Percentiles rank a stretch among this genome's conserved stretches.
Conservation (phyloP, 1,139 yeast genomes). For the Yarrowia galli region DNA sequence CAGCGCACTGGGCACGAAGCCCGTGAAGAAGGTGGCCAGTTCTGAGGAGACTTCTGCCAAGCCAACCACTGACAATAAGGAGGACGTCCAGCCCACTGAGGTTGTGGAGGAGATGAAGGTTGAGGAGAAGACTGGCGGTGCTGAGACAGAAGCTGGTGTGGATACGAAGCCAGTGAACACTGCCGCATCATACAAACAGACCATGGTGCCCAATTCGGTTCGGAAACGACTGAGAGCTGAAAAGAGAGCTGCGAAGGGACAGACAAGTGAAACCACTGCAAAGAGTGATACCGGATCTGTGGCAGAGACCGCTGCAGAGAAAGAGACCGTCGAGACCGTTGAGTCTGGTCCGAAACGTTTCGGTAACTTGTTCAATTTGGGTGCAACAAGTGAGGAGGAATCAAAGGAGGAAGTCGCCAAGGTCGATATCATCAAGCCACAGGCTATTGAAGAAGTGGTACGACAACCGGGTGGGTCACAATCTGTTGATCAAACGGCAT, state of each 20-base stretch:
- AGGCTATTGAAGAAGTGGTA: conserved; percentile 9
- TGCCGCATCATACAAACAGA: conserved; percentile 14
- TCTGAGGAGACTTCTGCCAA: neutral
- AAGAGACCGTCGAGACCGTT: neutral
- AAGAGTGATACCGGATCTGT: neutral
- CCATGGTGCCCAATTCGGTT: conserved; percentile 26
- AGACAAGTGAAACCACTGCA: neutral
- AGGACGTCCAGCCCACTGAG: neutral
- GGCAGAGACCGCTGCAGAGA: too few species aligned
- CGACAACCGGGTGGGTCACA: too few species aligned
- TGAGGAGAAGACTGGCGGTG: neutral
- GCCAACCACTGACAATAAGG: neutral
- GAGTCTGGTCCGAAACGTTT: neutral
- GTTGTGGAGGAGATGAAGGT: neutral
- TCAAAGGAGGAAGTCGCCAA: neutral
- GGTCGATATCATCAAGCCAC: conserved; percentile 11
- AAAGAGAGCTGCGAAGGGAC: conserved; percentile 11
- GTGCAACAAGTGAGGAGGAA: neutral
- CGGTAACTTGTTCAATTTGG: conserved; percentile 19
- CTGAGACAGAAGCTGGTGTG: neutral
- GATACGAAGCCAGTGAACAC: neutral
- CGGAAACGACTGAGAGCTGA: conserved; percentile 21
- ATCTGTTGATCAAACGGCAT: too few species aligned
- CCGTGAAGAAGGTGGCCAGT: neutral
- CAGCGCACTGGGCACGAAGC: conserved; percentile 10